Percentiles rank a stretch among this genome's conserved stretches.
These are phyloP conservation scores for Leucocoprinus birnbaumii DNA, from an alignment of 768 basidiomycete genomes.

Conservation along the genomic window DNA sequence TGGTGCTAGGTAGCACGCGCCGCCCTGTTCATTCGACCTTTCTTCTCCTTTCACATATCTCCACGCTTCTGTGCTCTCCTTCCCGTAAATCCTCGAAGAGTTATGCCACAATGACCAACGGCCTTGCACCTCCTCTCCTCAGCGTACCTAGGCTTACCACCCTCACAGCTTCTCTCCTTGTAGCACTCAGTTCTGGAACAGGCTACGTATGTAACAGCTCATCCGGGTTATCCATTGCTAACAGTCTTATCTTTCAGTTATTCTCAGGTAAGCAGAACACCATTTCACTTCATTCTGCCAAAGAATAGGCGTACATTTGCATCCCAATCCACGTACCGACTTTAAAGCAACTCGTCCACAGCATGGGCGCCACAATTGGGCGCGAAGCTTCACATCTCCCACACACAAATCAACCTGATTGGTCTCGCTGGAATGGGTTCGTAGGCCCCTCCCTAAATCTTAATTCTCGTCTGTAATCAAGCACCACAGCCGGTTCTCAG, in stretches of 20 bases:
- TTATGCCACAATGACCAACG: too few relatives aligned
- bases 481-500: constrained; percentile 67
- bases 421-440: constrained; percentile 77
- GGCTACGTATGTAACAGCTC: constrained; percentile 53
- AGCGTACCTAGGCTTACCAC: constrained; percentile 42
- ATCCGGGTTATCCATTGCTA: background rate
- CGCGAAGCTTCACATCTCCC: constrained; percentile 65
- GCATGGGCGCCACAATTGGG: constrained; percentile 90
- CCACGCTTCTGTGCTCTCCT: too few relatives aligned
- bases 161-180: constrained; percentile 54
- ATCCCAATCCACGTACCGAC: background rate
- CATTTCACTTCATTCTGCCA: too few relatives aligned
- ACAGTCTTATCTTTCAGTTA: constrained; percentile 22
- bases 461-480: background rate
- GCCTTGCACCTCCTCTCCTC: too few relatives aligned
- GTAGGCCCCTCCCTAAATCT: constrained; percentile 18
- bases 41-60: too few relatives aligned
- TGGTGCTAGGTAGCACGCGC: too few relatives aligned
- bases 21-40: too few relatives aligned
- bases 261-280: constrained; percentile 34
- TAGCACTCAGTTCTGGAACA: constrained; percentile 64
- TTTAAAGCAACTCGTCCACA: constrained; percentile 18
- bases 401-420: constrained; percentile 81
- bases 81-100: too few relatives aligned
- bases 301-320: too few relatives aligned